Evolutionary conservation across 331 rosid genomes (phyloP).

Genomic region (Stylosanthes scabra): DNA sequence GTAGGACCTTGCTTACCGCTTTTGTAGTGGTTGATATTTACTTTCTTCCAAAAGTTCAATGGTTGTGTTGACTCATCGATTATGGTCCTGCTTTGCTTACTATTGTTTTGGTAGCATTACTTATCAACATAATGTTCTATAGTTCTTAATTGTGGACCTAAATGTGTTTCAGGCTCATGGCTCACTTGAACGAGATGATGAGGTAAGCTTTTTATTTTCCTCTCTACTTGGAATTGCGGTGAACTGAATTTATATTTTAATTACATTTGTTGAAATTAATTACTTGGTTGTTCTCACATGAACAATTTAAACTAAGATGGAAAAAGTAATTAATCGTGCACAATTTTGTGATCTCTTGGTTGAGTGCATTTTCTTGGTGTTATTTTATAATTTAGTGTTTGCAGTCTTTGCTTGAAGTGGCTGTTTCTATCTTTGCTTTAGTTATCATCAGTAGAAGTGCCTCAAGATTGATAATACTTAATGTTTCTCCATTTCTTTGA

Average conservation of each 20-base stretch:
- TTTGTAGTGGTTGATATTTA: not conserved
- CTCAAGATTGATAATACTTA: too few species aligned
- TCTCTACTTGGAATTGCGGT: conserved; percentile 23
- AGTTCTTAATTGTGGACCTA: conserved; percentile 12
- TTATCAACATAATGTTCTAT: conserved; percentile 17
- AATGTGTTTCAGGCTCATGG: conserved; percentile 78
- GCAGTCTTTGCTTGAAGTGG: not conserved
- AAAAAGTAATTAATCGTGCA: not conserved
- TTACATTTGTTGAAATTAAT: conserved; percentile 10
- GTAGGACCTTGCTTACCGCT: not conserved
- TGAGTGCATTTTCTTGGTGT: not conserved
- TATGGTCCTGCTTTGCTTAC: not conserved
- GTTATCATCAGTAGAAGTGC: too few species aligned
- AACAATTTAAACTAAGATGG: not conserved
- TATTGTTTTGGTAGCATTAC: conserved; percentile 22
- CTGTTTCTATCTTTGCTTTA: not conserved
- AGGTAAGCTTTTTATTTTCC: conserved; percentile 61
- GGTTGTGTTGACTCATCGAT: conserved; percentile 16
- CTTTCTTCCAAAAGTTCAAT: not conserved
- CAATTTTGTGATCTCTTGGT: not conserved
- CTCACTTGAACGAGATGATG: conserved; percentile 96
- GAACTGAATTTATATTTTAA: conserved; percentile 18
- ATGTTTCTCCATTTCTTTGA: too few species aligned
- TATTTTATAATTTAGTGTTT: not conserved
- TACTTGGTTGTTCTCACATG: not conserved